Percentiles rank a stretch among this genome's conserved stretches.
Conservation (phyloP, 768 basidiomycete genomes). For the Infundibulicybe gibba region DNA sequence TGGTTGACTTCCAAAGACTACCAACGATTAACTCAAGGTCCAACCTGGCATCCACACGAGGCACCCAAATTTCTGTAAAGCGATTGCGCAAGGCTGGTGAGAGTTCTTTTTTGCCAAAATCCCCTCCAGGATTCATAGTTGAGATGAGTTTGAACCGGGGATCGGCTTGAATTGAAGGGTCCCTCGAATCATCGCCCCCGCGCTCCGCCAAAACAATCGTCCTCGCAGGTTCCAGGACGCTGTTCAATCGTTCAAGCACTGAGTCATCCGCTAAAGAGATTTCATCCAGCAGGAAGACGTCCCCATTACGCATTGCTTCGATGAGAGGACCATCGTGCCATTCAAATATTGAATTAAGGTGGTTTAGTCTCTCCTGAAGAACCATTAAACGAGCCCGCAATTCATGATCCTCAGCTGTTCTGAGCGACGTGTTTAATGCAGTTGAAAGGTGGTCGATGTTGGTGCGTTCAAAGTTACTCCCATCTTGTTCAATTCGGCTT, state of each 20-base stretch:
- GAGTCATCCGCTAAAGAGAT: slow-evolving; percentile 98
- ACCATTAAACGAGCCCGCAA: slow-evolving; percentile 30
- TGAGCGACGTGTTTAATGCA: slow-evolving; percentile 22
- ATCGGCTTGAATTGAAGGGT: slow-evolving; percentile 62
- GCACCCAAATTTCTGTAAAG: slow-evolving; percentile 99
- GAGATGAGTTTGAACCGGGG: slow-evolving; percentile 84
- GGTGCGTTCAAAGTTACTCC: slow-evolving; percentile 27
- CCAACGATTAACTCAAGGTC: slow-evolving; percentile 81
- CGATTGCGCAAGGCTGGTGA: slow-evolving; percentile 96
- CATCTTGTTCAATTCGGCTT: slow-evolving; percentile 33
- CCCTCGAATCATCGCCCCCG: slow-evolving; percentile 70
- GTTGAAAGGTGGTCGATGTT: slow-evolving; percentile 20
- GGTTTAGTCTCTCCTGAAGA: slow-evolving; percentile 40
- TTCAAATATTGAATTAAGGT: slow-evolving; percentile 80
- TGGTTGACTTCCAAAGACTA: slow-evolving; percentile 59
- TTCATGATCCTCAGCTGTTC: slow-evolving; percentile 13
- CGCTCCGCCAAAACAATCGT: slow-evolving; percentile 91
- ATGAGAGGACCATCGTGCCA: slow-evolving; percentile 98
- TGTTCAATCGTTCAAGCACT: slow-evolving; percentile 94
- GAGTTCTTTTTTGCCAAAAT: slow-evolving; percentile 98
- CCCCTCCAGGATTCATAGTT: slow-evolving; percentile 99
- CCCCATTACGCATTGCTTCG: slow-evolving; percentile 82
- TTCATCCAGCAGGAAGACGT: slow-evolving; percentile 90
- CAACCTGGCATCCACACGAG: slow-evolving; percentile 63
- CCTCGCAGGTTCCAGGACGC: slow-evolving; percentile 89